A percentile compares a stretch with the other conserved stretches of the same genome.
phyloP scores from a whole-genome alignment of 179 eudicot species.

The Beta macrorhiza region DNA sequence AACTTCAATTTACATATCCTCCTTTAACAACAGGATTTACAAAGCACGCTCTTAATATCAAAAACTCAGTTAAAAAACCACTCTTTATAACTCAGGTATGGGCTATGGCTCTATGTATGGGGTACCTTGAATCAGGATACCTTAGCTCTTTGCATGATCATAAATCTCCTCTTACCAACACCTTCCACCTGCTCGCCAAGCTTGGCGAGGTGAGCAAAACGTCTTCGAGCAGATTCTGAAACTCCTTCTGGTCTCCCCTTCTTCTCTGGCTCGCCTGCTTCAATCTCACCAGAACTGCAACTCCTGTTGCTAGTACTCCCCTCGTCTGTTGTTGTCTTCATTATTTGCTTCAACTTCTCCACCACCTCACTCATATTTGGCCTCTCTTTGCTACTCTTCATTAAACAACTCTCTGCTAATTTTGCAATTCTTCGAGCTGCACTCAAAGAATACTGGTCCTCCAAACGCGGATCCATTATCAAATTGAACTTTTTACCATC shows the following conservation, averaged over 20 bases:
- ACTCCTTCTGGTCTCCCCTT: constrained; percentile 25
- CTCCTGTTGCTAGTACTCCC: constrained; percentile 36
- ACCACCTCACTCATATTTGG: constrained; percentile 85
- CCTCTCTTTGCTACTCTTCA: constrained; percentile 57
- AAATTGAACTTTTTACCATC: constrained; percentile 55
- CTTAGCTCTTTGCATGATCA: constrained; percentile 72
- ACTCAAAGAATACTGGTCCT: constrained; percentile 48
- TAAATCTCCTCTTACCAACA: constrained; percentile 47
- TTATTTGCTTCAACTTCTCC: constrained; percentile 51
- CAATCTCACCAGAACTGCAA: constrained; percentile 33
- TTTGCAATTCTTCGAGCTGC: constrained; percentile 70
- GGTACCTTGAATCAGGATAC: constrained; percentile 29
- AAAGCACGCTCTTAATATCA: not conserved
- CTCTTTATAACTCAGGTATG: too few relatives aligned
- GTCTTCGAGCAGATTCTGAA: constrained; percentile 57
- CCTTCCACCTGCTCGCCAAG: constrained; percentile 69
- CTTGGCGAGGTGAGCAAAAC: constrained; percentile 74
- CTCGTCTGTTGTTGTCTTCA: constrained; percentile 28
- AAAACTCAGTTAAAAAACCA: not conserved
- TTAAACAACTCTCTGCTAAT: constrained; percentile 67
- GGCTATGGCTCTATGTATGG: not conserved
- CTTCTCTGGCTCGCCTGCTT: constrained; percentile 29
- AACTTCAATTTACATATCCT: not conserved
- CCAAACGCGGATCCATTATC: constrained; percentile 73
- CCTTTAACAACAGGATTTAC: not conserved